Percentiles rank a stretch among this genome's conserved stretches.
Evolutionary conservation across 805 yeast genomes (phyloP).

Genomic region (Lipomyces yamadae): DNA sequence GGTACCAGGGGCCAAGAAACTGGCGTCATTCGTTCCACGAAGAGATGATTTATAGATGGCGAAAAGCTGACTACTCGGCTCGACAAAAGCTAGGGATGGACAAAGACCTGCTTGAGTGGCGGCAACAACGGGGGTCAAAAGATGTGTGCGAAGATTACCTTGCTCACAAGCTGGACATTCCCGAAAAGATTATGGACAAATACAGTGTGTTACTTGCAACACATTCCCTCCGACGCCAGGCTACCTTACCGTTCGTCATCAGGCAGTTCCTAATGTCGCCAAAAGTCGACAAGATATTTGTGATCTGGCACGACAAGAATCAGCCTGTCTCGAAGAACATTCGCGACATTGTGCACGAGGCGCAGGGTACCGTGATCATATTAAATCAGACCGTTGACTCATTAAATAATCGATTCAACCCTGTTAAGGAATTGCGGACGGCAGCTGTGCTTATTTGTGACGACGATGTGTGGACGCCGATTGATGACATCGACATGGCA

Average conservation of each 20-base stretch:
- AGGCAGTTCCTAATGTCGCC: conserved; percentile 31
- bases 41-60: conserved; percentile 32
- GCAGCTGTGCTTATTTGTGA: conserved; percentile 35
- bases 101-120: conserved; percentile 29
- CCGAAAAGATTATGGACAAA: conserved; percentile 29
- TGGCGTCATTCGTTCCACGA: conserved; percentile 35
- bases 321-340: conserved; percentile 32
- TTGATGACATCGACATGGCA: conserved; percentile 34
- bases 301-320: conserved; percentile 35
- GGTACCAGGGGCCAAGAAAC: conserved; percentile 24
- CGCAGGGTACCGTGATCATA: conserved; percentile 25
- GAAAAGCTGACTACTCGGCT: conserved; percentile 30
- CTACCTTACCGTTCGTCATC: conserved; percentile 33
- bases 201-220: conserved; percentile 36
- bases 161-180: conserved; percentile 16
- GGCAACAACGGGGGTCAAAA: conserved; percentile 29
- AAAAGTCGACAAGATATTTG: conserved; percentile 31
- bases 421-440: conserved; percentile 30
- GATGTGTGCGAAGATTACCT: conserved; percentile 30
- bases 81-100: conserved; percentile 24
- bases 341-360: conserved; percentile 18
- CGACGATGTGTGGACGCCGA: conserved; percentile 38
- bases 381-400: conserved; percentile 34
- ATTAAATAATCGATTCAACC: conserved; percentile 36
- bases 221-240: conserved; percentile 34